Base-by-base conservation (phyloP, 331 rosid genomes). In the Ulmus americana region DNA sequence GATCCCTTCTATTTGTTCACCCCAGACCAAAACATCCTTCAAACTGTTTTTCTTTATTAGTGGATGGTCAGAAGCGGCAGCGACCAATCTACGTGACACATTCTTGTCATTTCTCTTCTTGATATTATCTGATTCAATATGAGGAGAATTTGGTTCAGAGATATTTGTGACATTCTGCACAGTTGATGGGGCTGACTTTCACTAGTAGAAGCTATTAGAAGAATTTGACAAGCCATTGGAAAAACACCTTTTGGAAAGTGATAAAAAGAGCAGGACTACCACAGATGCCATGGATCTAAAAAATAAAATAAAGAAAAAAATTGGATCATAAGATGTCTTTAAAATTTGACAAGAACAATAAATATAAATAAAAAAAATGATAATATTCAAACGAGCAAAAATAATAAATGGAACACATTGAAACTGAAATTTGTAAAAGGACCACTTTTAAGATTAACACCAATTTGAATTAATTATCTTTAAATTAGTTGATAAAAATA, bases 191-290 rank as follows among this genome's bases (percentile, higher is more conserved):
- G 76, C 76, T 7, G 88, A 60, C 61, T 84, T 80, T 0, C 77
- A 74, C 10, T 92, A 81, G 75, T 64, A 69, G 46, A 80, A 65
- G 69, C 69, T 77, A 59, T 81, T 80, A n/a, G 86, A 83, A 35
- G 87, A 79, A 73, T 76, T 76, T 46, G 94, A 83, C 68, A 90
- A 59, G 68, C 90, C 95, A 62, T 90, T 94, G 69, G 95, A 69
- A 83, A 83, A 81, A 64, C 90, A 82, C 80, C 95, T 74, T 73
- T 85, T 88, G 8, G 95, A 78, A 67, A 78, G 87, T 69, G 97
- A 80, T 72, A 18, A 18, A 18, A 18, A 87, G 77, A 55, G 82
- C 28, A 50, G 97, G 97, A 85, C 97, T 90, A 52, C 84, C 81
- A 64, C 90, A 80, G 60, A 79, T 10, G 63, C 90, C 87, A 28